These are phyloP conservation scores for Madurella mycetomatis DNA, from an alignment of 2,329 filamentous ascomycete species.

Conservation along the genomic window DNA sequence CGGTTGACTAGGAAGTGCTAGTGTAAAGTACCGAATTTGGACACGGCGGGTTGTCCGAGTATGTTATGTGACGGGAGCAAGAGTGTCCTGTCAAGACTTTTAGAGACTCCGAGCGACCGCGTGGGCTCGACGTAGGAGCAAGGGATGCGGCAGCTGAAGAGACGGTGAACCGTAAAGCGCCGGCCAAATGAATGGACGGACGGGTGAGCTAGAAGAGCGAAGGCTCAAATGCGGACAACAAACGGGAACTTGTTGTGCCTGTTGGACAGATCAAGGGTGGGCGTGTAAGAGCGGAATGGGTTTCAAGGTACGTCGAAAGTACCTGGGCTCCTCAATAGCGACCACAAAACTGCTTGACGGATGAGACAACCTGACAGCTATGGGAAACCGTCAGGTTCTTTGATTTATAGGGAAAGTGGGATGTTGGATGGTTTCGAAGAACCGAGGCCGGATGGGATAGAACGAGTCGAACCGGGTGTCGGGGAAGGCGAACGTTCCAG, in stretches of 20 bases:
- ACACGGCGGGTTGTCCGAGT: neutral
- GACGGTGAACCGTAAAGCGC: too few relatives aligned
- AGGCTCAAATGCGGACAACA: conserved; percentile 7
- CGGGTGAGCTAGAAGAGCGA: neutral
- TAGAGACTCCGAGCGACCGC: neutral
- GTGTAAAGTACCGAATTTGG: too few relatives aligned
- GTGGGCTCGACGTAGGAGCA: neutral
- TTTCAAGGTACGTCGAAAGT: conserved; percentile 28
- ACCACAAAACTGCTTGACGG: conserved; percentile 30
- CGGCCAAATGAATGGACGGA: neutral
- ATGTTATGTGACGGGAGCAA: neutral
- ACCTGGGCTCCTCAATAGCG: conserved; percentile 34
- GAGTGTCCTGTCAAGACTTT: neutral
- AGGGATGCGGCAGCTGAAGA: neutral
- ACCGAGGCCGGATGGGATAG: conserved; percentile 1
- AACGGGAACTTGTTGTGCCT: conserved; percentile 1
- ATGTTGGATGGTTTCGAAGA: neutral
- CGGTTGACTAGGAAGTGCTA: too few relatives aligned
- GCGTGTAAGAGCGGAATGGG: conserved; percentile 12
- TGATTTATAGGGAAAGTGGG: conserved; percentile 17
- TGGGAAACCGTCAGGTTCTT: conserved; percentile 19
- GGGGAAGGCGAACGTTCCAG: conserved; percentile 21
- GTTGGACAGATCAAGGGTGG: neutral
- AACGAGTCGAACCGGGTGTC: conserved; percentile 10
- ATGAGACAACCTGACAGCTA: conserved; percentile 16